phyloP scores from a whole-genome alignment of 768 basidiomycete genomes.

The Lactarius trivialis region DNA sequence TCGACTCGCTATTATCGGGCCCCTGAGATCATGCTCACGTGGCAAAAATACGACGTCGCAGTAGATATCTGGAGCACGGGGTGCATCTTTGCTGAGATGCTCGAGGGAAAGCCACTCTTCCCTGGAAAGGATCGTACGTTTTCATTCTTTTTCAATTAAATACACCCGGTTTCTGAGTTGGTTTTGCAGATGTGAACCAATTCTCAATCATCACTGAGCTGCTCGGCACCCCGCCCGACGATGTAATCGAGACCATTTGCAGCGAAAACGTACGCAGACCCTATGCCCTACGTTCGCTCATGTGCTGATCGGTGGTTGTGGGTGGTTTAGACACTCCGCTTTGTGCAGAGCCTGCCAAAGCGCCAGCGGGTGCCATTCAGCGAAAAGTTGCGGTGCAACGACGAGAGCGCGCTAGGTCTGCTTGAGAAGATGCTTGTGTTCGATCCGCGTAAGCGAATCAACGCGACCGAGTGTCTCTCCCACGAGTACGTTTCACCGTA shows the following conservation, averaged over 20 bases:
- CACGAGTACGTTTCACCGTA: conserved; percentile 97
- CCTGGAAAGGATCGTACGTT: conserved; percentile 99
- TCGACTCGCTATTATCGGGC: conserved; percentile 98
- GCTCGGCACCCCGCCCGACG: conserved; percentile 97
- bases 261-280: conserved; percentile 79
- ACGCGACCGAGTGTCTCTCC: conserved; percentile 79
- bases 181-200: conserved; percentile 87
- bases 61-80: conserved; percentile 99
- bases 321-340: conserved; percentile 78
- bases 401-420: conserved; percentile 88
- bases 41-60: conserved; percentile 99
- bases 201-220: conserved; percentile 99
- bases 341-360: conserved; percentile 97
- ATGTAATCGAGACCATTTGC: conserved; percentile 98
- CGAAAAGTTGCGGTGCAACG: conserved; percentile 84
- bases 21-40: conserved; percentile 99
- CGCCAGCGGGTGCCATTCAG: conserved; percentile 92
- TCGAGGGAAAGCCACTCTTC: conserved; percentile 97
- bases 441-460: conserved; percentile 95
- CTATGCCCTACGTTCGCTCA: conserved; percentile 3
- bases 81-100: conserved; percentile 99
- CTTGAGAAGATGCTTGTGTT: conserved; percentile 99
- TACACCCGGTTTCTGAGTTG: neutral
- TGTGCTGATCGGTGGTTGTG: neutral
- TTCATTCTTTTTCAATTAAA: conserved; percentile 6